Evolutionary conservation across 352 stramenopile genomes (phyloP).

Genomic region (Globisporangium megalacanthum): DNA sequence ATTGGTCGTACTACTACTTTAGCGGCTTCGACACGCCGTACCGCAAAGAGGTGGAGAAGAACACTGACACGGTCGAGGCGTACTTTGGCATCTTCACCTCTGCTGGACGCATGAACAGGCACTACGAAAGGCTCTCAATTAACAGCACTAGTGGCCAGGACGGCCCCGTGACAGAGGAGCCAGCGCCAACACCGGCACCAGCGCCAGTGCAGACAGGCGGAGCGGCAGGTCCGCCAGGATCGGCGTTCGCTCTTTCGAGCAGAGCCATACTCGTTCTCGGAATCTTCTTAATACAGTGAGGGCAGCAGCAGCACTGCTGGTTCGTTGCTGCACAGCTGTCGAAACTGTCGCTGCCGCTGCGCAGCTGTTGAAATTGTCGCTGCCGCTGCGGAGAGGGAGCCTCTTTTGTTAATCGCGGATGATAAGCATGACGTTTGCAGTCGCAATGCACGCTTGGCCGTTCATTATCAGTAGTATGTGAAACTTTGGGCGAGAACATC

Average conservation of each 20-base stretch:
- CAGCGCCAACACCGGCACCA: not conserved
- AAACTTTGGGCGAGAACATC: too few species aligned
- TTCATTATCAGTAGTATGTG: too few species aligned
- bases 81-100: slow-evolving; percentile 58
- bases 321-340: too few species aligned
- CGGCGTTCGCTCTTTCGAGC: not conserved
- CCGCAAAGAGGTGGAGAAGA: slow-evolving; percentile 14
- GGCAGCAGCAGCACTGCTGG: not conserved
- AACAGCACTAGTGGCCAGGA: slow-evolving; percentile 13
- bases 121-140: slow-evolving; percentile 13
- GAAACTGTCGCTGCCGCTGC: too few species aligned
- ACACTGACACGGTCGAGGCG: slow-evolving; percentile 43
- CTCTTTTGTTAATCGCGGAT: too few species aligned
- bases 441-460: too few species aligned
- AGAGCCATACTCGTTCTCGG: not conserved
- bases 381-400: too few species aligned
- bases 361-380: too few species aligned
- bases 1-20: slow-evolving; percentile 31
- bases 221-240: too few species aligned
- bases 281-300: not conserved
- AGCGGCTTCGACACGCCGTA: slow-evolving; percentile 26
- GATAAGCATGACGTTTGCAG: too few species aligned
- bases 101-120: slow-evolving; percentile 14
- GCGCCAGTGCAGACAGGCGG: not conserved
- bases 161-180: slow-evolving; percentile 3